These are phyloP conservation scores for Cyclanthera cordifolia DNA, from an alignment of 306 rosid genomes.

Conservation along the genomic window DNA sequence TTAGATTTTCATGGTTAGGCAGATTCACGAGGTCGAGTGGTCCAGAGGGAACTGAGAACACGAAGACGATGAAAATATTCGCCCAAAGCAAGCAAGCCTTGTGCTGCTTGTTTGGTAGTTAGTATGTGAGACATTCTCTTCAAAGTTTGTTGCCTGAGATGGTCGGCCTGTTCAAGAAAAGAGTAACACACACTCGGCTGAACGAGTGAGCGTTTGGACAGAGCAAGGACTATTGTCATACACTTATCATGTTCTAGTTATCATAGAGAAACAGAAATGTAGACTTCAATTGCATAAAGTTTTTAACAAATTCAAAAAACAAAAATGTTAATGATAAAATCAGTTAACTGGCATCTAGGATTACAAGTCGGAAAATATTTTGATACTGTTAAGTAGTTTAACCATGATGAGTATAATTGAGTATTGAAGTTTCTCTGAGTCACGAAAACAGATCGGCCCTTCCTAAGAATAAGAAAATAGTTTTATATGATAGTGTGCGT, in stretches of 20 bases:
- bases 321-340: background rate
- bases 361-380: background rate
- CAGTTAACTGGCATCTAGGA: background rate
- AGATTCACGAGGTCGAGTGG: slow-evolving; percentile 37
- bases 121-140: slow-evolving; percentile 49
- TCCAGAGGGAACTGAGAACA: slow-evolving; percentile 64
- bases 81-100: slow-evolving; percentile 59
- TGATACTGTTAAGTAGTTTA: background rate
- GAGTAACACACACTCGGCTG: slow-evolving; percentile 16
- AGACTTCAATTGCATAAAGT: background rate
- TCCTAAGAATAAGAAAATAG: background rate
- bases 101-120: slow-evolving; percentile 49
- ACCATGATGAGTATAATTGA: background rate
- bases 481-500: too few relatives aligned
- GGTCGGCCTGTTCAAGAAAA: slow-evolving; percentile 61
- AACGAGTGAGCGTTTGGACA: slow-evolving; percentile 11
- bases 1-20: slow-evolving; percentile 1
- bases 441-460: too few relatives aligned
- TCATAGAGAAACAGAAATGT: background rate
- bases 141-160: slow-evolving; percentile 64
- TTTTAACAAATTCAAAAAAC: too few relatives aligned
- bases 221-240: background rate
- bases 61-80: slow-evolving; percentile 68
- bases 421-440: too few relatives aligned
- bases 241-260: background rate